Base-by-base conservation (phyloP, 1,284 basidiomycete species). In the Erythrobasidium hasegawianum region DNA sequence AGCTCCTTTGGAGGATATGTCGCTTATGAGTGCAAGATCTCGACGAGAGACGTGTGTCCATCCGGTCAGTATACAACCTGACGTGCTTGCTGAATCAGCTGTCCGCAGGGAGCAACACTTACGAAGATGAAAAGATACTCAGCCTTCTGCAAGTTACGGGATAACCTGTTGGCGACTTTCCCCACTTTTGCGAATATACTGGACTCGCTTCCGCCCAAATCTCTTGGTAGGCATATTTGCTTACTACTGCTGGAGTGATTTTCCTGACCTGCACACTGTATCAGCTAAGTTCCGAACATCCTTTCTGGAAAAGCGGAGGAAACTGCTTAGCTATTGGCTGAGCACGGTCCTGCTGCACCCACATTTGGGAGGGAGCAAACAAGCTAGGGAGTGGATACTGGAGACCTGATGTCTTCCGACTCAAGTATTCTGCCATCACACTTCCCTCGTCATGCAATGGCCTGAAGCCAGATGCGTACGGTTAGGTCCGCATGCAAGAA, bases 91-190 rank as follows among this genome's bases (percentile, higher is more conserved):
- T n/a, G n/a, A n/a, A n/a, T n/a, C n/a, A n/a, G n/a, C n/a, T n/a
- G n/a, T n/a, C n/a, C n/a, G n/a, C n/a, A 85, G 83, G 83, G 83
- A 1, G 85, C 85, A 1, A 80, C 78, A 13, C 85, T 89, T 47
- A 85, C 86, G 67, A 80, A 81, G 0, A 83, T 86, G 70, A 88
- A 86, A 74, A 83, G 87, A 22, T 89, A 88, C 75, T 86, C 81
- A 33, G 84, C 84, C 1, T 89, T 89, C 73, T 82, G 81, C 1
- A 77, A 83, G 50, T 80, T 89, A 3, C 79, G 84, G 33, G 71
- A 76, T 8, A 77, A 79, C 1, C 79, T 89, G 0, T 77, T 80
- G 11, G 78, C 77, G 1, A 81, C 81, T 2, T 77, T 87, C 1
- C 85, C 86, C 0, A 77, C 81, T 39, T 80, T 83, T 57, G 78